Percentiles rank a stretch among this genome's conserved stretches.
Evolutionary conservation across 1,284 basidiomycete species (phyloP).

Genomic region (Paramarasmius palmivorus): DNA sequence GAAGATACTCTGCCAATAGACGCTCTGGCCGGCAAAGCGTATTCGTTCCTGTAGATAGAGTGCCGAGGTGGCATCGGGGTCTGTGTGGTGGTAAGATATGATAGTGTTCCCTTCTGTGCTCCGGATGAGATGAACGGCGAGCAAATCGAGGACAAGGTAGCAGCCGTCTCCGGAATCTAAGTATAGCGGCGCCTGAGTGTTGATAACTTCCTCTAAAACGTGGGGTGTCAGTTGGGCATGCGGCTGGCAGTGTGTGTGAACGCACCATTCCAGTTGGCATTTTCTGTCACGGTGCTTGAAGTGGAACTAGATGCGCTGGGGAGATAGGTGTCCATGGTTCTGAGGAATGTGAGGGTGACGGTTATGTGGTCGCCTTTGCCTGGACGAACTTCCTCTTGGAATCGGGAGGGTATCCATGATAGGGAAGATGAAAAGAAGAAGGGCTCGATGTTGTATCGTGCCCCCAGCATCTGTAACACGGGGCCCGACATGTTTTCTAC

Average conservation of each 20-base stretch:
- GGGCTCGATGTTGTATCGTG: constrained; percentile 47
- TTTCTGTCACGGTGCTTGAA: neutral
- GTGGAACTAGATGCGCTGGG: neutral
- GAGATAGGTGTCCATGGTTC: constrained; percentile 1
- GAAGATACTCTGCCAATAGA: constrained; percentile 59
- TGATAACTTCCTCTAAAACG: constrained; percentile 38
- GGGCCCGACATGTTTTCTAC: constrained; percentile 42
- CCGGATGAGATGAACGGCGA: constrained; percentile 44
- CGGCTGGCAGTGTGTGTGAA: neutral
- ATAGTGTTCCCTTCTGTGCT: constrained; percentile 38
- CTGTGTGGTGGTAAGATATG: constrained; percentile 38
- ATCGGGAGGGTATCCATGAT: constrained; percentile 51
- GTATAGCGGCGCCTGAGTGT: constrained; percentile 50
- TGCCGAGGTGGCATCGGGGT: constrained; percentile 32
- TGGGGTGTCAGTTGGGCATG: too few species aligned
- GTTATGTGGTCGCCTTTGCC: constrained; percentile 32
- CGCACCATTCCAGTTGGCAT: neutral
- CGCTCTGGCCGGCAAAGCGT: constrained; percentile 43
- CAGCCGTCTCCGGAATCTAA: constrained; percentile 37
- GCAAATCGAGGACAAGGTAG: constrained; percentile 35
- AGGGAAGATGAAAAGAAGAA: constrained; percentile 52
- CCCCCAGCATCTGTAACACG: constrained; percentile 46
- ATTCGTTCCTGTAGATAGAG: constrained; percentile 36
- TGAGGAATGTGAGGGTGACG: constrained; percentile 1
- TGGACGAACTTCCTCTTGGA: constrained; percentile 36